phyloP scores from a whole-genome alignment of 2,329 filamentous ascomycete genomes.

The Venturia pyrina region DNA sequence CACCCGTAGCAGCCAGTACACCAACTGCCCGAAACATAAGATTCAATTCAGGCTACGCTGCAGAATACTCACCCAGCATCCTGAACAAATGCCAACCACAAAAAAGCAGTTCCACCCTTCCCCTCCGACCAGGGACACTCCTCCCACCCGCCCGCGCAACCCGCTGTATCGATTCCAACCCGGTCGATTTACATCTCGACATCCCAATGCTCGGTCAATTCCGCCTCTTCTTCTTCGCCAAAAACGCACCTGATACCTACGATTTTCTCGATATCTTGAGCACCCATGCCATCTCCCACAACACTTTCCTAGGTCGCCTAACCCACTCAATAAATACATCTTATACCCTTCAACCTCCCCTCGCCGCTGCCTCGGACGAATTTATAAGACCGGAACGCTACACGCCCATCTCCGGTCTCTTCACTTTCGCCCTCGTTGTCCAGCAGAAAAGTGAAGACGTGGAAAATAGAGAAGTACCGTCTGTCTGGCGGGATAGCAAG shows the following conservation, averaged over 20 bases:
- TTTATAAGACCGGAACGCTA: slow-evolving; percentile 61
- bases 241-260: slow-evolving; percentile 56
- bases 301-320: slow-evolving; percentile 49
- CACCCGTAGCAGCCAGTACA: slow-evolving; percentile 41
- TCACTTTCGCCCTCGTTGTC: slow-evolving; percentile 49
- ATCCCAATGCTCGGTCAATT: slow-evolving; percentile 72
- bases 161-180: slow-evolving; percentile 67
- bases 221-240: slow-evolving; percentile 61
- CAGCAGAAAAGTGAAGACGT: slow-evolving; percentile 22
- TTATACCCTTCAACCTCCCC: slow-evolving; percentile 49
- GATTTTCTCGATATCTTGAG: slow-evolving; percentile 52
- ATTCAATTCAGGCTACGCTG: slow-evolving; percentile 64
- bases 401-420: slow-evolving; percentile 54
- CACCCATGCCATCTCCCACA: slow-evolving; percentile 39
- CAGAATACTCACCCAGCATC: slow-evolving; percentile 54
- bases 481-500: slow-evolving; percentile 50
- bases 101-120: slow-evolving; percentile 15
- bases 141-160: slow-evolving; percentile 61
- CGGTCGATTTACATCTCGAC: slow-evolving; percentile 66
- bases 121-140: slow-evolving; percentile 32
- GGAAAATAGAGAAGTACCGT: slow-evolving; percentile 56
- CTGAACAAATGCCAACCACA: slow-evolving; percentile 46
- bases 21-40: slow-evolving; percentile 57
- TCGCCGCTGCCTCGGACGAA: slow-evolving; percentile 50
- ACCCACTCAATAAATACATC: slow-evolving; percentile 51